Evolutionary conservation across 2,329 filamentous ascomycete species (phyloP).

Genomic region (Microdochium bolleyi): DNA sequence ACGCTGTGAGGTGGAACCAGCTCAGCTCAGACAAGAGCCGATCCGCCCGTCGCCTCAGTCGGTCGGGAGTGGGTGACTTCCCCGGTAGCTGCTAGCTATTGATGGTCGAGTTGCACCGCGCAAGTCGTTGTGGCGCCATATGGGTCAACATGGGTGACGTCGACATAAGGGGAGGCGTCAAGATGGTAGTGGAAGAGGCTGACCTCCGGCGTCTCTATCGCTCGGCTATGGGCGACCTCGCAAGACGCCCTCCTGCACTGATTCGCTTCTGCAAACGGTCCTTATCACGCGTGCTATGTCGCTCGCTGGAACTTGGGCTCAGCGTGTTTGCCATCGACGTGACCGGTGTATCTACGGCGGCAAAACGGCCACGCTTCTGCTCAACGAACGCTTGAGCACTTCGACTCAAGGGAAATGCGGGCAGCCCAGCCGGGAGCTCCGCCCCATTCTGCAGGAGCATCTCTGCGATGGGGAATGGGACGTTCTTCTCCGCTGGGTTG

Average conservation of each 20-base stretch:
- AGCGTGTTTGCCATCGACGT: conserved; percentile 44
- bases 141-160: conserved; percentile 9
- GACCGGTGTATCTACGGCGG: conserved; percentile 27
- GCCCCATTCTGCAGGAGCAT: conserved; percentile 89
- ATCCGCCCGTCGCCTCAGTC: background rate
- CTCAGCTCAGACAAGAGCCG: background rate
- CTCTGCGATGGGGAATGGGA: conserved; percentile 84
- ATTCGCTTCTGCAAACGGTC: conserved; percentile 73
- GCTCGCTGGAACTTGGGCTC: conserved; percentile 32
- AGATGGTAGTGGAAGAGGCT: conserved; percentile 11
- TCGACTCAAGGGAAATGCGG: conserved; percentile 75
- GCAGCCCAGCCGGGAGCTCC: conserved; percentile 67
- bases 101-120: background rate
- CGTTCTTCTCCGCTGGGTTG: conserved; percentile 35
- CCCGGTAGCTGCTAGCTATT: background rate
- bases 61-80: background rate
- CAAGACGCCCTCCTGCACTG: conserved; percentile 67
- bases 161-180: conserved; percentile 3
- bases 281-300: conserved; percentile 47
- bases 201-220: conserved; percentile 26
- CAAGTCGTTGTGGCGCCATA: background rate
- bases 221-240: conserved; percentile 55
- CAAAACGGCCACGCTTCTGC: conserved; percentile 53
- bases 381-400: conserved; percentile 81
- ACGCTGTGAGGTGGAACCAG: background rate